Percentiles rank a stretch among this genome's conserved stretches.
Conservation (phyloP, 345 rosid species). For the Mangifera indica region DNA sequence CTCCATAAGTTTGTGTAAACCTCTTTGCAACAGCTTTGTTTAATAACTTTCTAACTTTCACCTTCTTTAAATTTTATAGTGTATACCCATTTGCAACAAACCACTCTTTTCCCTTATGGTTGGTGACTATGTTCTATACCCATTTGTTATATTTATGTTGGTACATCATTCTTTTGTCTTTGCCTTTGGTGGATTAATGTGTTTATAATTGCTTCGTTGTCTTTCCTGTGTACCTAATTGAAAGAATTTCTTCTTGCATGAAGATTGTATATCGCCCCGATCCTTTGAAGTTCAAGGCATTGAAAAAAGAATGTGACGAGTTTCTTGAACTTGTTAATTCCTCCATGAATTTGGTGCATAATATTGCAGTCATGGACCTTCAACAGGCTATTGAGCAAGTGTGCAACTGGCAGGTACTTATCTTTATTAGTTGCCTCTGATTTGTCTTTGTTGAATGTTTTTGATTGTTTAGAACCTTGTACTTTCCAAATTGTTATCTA, state of each 20-base stretch:
- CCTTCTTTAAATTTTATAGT: too few relatives aligned
- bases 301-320: constrained; percentile 66
- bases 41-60: too few relatives aligned
- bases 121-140: too few relatives aligned
- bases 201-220: background rate
- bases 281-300: constrained; percentile 55
- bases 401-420: constrained; percentile 81
- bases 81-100: too few relatives aligned
- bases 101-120: too few relatives aligned
- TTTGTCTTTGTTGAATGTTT: background rate
- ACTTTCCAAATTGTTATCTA: constrained; percentile 9
- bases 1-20: too few relatives aligned
- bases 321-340: constrained; percentile 46
- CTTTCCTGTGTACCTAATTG: constrained; percentile 9
- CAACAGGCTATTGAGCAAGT: constrained; percentile 52
- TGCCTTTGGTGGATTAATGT: background rate
- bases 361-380: constrained; percentile 41
- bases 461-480: constrained; percentile 2
- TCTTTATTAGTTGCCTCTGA: background rate
- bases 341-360: constrained; percentile 41
- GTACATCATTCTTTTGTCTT: background rate
- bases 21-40: too few relatives aligned
- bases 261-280: constrained; percentile 82
- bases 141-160: background rate
- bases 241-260: constrained; percentile 15